phyloP scores from a whole-genome alignment of 257 asterid genomes.

The Rhazya stricta region DNA sequence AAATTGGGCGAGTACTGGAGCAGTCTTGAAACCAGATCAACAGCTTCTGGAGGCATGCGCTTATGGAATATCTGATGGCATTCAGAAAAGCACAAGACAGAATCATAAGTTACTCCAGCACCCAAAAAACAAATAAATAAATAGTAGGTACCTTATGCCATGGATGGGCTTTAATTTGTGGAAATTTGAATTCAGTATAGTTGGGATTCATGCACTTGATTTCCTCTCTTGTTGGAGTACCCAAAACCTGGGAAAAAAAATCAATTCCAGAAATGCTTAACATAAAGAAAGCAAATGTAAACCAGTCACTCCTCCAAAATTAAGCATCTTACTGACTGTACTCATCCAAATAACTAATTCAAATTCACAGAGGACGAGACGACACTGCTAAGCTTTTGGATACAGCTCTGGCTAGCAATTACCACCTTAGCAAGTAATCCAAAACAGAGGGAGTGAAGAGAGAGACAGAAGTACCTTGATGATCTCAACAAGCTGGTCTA shows the following conservation, averaged over 20 bases:
- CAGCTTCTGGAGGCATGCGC: slow-evolving; percentile 67
- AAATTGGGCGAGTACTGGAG: slow-evolving; percentile 59
- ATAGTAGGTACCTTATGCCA: slow-evolving; percentile 50
- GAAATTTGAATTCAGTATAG: slow-evolving; percentile 53
- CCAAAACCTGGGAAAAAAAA: slow-evolving; percentile 41
- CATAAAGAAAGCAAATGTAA: neutral
- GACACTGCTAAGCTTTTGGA: neutral
- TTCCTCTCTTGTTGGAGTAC: slow-evolving; percentile 64
- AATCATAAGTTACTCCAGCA: neutral
- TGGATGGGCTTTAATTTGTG: slow-evolving; percentile 63
- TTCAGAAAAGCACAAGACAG: neutral
- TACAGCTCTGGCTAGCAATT: neutral
- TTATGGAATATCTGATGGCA: slow-evolving; percentile 46
- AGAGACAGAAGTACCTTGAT: slow-evolving; percentile 55
- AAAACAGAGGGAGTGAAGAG: neutral
- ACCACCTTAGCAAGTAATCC: no score
- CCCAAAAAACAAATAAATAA: neutral
- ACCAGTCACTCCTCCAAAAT: neutral
- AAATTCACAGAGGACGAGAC: neutral
- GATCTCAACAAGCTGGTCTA: slow-evolving; percentile 96
- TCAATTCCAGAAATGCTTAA: neutral
- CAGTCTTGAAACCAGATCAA: slow-evolving; percentile 54
- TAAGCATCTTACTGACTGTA: neutral
- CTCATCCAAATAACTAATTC: neutral
- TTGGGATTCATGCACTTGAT: slow-evolving; percentile 66